Percentiles rank a stretch among this genome's conserved stretches.
These are phyloP conservation scores for Pichia sp. DNA, from an alignment of 1,139 yeast genomes.

Conservation along the genomic window DNA sequence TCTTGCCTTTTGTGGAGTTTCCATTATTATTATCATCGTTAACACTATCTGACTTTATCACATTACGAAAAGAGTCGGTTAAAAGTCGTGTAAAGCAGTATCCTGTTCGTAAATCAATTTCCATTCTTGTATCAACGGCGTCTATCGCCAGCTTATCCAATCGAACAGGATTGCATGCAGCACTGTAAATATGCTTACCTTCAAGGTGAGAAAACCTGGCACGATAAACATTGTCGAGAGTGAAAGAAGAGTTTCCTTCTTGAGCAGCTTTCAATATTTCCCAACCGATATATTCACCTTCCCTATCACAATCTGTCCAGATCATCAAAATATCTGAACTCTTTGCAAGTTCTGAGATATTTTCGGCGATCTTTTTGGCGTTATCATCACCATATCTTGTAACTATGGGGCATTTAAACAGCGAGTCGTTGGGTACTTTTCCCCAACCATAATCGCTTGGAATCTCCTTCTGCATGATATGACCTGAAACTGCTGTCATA, in stretches of 20 bases:
- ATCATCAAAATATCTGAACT: slow-evolving; percentile 65
- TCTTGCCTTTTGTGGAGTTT: not conserved
- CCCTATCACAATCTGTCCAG: slow-evolving; percentile 99
- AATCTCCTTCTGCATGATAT: slow-evolving; percentile 64
- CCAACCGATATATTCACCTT: slow-evolving; percentile 93
- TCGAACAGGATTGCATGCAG: slow-evolving; percentile 63
- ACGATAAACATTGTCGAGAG: slow-evolving; percentile 50
- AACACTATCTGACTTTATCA: slow-evolving; percentile 16
- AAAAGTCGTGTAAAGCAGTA: slow-evolving; percentile 80
- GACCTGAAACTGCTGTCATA: slow-evolving; percentile 92
- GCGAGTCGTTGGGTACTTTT: slow-evolving; percentile 55
- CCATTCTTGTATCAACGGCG: slow-evolving; percentile 84
- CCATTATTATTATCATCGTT: not conserved
- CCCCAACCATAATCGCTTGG: slow-evolving; percentile 67
- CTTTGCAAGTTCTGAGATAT: slow-evolving; percentile 65
- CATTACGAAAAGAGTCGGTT: slow-evolving; percentile 44
- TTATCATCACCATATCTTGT: slow-evolving; percentile 35
- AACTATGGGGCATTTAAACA: slow-evolving; percentile 68
- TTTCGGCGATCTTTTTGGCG: slow-evolving; percentile 54
- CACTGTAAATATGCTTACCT: slow-evolving; percentile 62
- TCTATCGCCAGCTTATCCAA: slow-evolving; percentile 68
- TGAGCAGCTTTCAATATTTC: slow-evolving; percentile 72
- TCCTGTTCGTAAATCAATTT: slow-evolving; percentile 86
- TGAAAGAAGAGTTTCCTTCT: slow-evolving; percentile 47
- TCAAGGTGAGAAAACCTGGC: slow-evolving; percentile 89